Percentiles rank a stretch among this genome's conserved stretches.
phyloP scores from a whole-genome alignment of 768 basidiomycete species.

The Dacryopinax spathularia region DNA sequence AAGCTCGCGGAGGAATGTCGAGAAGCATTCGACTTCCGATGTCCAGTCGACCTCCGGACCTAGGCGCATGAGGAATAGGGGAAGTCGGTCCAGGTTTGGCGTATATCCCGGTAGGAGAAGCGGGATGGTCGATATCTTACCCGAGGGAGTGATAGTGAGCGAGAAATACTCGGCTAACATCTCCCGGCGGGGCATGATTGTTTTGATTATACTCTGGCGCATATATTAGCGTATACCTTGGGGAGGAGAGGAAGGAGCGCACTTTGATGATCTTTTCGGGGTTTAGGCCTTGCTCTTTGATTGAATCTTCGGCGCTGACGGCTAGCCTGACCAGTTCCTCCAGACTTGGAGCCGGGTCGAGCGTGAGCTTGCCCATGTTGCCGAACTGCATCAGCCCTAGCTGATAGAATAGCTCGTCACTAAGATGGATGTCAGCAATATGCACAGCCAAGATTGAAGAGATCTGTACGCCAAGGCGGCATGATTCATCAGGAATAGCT shows the following conservation, averaged over 20 bases:
- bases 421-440: constrained; percentile 23
- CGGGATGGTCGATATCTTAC: constrained; percentile 62
- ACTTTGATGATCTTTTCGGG: constrained; percentile 61
- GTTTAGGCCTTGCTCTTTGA: constrained; percentile 34
- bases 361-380: constrained; percentile 53
- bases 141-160: constrained; percentile 50
- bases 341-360: constrained; percentile 71
- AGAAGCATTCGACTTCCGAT: constrained; percentile 72
- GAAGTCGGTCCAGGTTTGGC: constrained; percentile 81
- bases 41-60: constrained; percentile 92
- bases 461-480: constrained; percentile 59
- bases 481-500: constrained; percentile 82
- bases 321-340: constrained; percentile 62
- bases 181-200: constrained; percentile 45
- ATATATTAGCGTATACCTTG: not conserved
- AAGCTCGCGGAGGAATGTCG: constrained; percentile 70
- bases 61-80: constrained; percentile 76
- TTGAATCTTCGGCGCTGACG: constrained; percentile 50
- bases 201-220: constrained; percentile 47
- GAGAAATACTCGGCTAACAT: constrained; percentile 93
- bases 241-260: constrained; percentile 16
- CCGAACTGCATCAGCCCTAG: constrained; percentile 86
- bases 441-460: not conserved
- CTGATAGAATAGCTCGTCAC: constrained; percentile 93
- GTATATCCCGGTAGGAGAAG: constrained; percentile 74